Evolutionary conservation across 345 rosid genomes (phyloP), one percentile per base, ranked within the genome.

Genomic region (Mangifera indica): DNA sequence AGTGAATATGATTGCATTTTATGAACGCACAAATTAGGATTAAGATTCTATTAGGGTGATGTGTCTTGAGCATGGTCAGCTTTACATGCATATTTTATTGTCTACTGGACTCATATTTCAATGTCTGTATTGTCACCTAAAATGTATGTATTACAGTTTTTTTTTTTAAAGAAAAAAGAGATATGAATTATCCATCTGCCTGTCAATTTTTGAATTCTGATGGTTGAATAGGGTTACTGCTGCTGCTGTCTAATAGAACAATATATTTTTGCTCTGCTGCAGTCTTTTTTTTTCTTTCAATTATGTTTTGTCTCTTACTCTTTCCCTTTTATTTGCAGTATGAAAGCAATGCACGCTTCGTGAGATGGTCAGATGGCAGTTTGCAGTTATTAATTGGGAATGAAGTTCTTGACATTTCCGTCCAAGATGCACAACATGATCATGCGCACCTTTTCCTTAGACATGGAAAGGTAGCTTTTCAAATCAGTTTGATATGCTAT

Each of bases 311-410:
- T 25, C 52, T 76, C 54, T 68, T 70, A 78, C 58, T 46, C 70
- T 64, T 66, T 34, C 54, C 58, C 84, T 63, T 74, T 74, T 42
- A 66, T 76, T 34, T 83, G 82, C 77, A 95, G 99, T 71, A 77
- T 72, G 96, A 95, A 82, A 95, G 99, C 83, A 95, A 95, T 86
- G 97, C 99, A 69, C 96, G 98, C 56, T 95, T 91, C 81, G 99
- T 95, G 77, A 87, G 91, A 87, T 95, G 99, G 99, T 95, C 99
- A 71, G 98, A 95, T 88, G 99, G 96, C 70, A 95, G 98, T 75
- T 80, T 95, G 42, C 99, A 95, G 90, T 81, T 95, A 73, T 68
- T 90, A 81, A 86, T 95, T 77, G 99, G 99, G 69, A 95, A 91
- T 76, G 99, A 95, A 88, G 98, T 95, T 81, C 98, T 95, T 71